A percentile compares a stretch with the other conserved stretches of the same genome.
These are phyloP conservation scores for Cryptococcus sp. DNA, from an alignment of 1,284 basidiomycete genomes.

Conservation along the genomic window DNA sequence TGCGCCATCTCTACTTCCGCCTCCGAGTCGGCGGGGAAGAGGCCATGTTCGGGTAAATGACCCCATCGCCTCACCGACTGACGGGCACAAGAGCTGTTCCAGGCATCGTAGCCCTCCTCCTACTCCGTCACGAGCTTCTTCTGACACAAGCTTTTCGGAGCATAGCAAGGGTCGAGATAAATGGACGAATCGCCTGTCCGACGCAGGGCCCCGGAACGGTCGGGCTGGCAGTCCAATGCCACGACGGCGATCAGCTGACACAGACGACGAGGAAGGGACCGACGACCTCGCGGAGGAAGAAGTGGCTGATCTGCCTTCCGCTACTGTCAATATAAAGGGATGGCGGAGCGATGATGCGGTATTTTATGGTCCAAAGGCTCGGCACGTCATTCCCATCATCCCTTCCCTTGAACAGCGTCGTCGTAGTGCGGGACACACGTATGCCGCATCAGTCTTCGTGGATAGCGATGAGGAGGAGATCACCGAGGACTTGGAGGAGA, in stretches of 20 bases:
- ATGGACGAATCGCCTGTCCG: conserved; percentile 14
- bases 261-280: conserved; percentile 53
- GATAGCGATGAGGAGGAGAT: conserved; percentile 13
- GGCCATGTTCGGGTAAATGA: conserved; percentile 38
- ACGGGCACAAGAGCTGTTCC: conserved; percentile 27
- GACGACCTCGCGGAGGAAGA: conserved; percentile 58
- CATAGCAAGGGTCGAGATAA: no score
- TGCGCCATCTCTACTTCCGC: conserved; percentile 24
- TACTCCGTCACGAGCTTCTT: conserved; percentile 13
- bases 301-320: conserved; percentile 11
- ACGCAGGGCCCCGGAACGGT: conserved; percentile 41
- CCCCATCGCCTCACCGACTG: conserved; percentile 5
- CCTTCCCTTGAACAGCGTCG: not conserved
- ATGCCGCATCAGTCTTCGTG: conserved; percentile 9
- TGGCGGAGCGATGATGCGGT: conserved; percentile 34
- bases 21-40: conserved; percentile 35
- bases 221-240: conserved; percentile 45
- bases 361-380: conserved; percentile 17
- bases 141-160: not conserved
- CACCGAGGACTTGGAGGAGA: conserved; percentile 1
- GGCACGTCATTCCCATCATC: conserved; percentile 6
- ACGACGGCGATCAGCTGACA: conserved; percentile 59
- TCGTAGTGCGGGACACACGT: conserved; percentile 11
- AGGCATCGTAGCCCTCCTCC: conserved; percentile 44
- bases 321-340: conserved; percentile 7